These are phyloP conservation scores for Neonothopanus nambi DNA, from an alignment of 1,284 basidiomycete species.

Conservation along the genomic window DNA sequence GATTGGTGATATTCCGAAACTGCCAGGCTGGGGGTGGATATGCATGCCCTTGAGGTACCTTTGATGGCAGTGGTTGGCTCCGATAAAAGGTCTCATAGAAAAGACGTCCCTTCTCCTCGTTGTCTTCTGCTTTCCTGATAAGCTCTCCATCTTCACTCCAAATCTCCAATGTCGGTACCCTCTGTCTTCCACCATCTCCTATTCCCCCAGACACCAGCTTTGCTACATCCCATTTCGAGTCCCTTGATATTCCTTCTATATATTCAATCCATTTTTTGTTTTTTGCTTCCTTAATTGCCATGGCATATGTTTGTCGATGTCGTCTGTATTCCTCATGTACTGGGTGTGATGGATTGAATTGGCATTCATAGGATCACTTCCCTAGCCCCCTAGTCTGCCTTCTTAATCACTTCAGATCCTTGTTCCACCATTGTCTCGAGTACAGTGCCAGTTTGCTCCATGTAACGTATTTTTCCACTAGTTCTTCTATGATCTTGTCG, in stretches of 20 bases:
- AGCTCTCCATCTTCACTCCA: too few relatives aligned
- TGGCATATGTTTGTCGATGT: not conserved
- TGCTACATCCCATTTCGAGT: not conserved
- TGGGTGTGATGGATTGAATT: not conserved
- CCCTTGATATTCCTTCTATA: not conserved
- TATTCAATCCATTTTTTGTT: not conserved
- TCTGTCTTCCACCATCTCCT: not conserved
- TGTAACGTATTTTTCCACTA: not conserved
- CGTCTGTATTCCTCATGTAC: not conserved
- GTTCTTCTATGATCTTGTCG: not conserved
- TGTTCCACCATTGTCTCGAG: not conserved
- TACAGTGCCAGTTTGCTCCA: not conserved
- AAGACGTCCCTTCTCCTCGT: slow-evolving; percentile 43
- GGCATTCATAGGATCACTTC: not conserved
- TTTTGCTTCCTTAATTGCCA: not conserved
- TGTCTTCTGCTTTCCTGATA: slow-evolving; percentile 25
- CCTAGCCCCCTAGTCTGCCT: not conserved
- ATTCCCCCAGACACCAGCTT: not conserved
- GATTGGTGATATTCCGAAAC: slow-evolving; percentile 14
- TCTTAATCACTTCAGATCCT: not conserved
- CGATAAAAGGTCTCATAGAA: slow-evolving; percentile 40
- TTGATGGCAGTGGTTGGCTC: slow-evolving; percentile 6
- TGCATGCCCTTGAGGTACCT: slow-evolving; percentile 4
- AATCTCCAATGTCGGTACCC: not conserved
- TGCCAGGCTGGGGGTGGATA: slow-evolving; percentile 24